These are phyloP conservation scores for Fusarium chlamydosporum DNA, from an alignment of 2,329 filamentous ascomycete genomes.

Conservation along the genomic window DNA sequence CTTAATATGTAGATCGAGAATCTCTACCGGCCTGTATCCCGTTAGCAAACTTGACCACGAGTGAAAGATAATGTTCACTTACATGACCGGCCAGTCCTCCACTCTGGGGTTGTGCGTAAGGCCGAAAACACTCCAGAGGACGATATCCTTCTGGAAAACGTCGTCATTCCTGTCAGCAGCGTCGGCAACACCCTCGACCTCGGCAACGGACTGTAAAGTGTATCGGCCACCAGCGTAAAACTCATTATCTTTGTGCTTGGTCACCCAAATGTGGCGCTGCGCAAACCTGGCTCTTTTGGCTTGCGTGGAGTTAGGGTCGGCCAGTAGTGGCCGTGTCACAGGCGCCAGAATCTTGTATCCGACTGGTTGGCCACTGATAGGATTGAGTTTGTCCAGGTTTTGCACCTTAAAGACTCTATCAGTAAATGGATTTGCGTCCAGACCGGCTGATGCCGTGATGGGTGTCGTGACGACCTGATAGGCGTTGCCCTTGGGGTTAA, in stretches of 20 bases:
- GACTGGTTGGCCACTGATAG: slow-evolving; percentile 61
- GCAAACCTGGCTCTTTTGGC: slow-evolving; percentile 60
- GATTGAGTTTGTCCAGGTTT: slow-evolving; percentile 61
- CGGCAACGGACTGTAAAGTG: slow-evolving; percentile 50
- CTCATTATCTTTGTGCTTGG: slow-evolving; percentile 61
- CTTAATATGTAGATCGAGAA: too few relatives aligned
- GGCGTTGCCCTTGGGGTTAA: slow-evolving; percentile 66
- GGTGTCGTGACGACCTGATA: slow-evolving; percentile 61
- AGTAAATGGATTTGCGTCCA: slow-evolving; percentile 64
- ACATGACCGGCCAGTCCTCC: slow-evolving; percentile 26
- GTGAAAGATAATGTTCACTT: too few relatives aligned
- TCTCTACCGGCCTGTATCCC: too few relatives aligned
- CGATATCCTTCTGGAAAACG: slow-evolving; percentile 26
- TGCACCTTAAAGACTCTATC: slow-evolving; percentile 67
- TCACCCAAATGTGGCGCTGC: slow-evolving; percentile 63
- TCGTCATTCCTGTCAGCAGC: slow-evolving; percentile 22
- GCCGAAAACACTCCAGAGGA: slow-evolving; percentile 25
- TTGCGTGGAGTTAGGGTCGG: slow-evolving; percentile 59
- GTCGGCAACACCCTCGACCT: slow-evolving; percentile 15
- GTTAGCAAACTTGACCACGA: too few relatives aligned
- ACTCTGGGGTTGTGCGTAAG: slow-evolving; percentile 18
- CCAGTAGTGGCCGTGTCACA: slow-evolving; percentile 57
- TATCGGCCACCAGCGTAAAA: slow-evolving; percentile 61
- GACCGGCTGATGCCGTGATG: slow-evolving; percentile 60
- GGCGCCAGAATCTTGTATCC: slow-evolving; percentile 63